Evolutionary conservation across 768 basidiomycete species (phyloP), one percentile per base, ranked within the genome.

Genomic region (Calocybe cyanea): DNA sequence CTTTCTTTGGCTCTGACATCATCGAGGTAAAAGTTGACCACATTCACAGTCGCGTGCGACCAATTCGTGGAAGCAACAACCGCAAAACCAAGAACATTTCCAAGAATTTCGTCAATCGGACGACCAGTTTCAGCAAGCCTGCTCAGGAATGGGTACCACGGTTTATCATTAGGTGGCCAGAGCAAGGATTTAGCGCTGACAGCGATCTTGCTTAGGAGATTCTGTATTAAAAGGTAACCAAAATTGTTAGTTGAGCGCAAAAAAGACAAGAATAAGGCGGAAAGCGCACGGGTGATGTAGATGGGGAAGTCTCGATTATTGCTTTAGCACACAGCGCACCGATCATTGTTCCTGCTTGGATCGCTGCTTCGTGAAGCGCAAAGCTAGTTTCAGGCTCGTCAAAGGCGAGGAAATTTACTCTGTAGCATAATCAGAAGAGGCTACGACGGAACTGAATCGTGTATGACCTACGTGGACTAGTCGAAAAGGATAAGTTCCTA

Each of bases 1-100:
- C 65, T 59, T 48, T 78, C 73, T 38, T 58, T 58, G 7, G 62
- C 63, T 13, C 63, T 66, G 17, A 54, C 58, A 33, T 71, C 70
- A 33, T 71, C 69, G 19, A 81, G 57, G 58, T 77, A 80, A 61
- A 80, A 78, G 51, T 80, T 70, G 38, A 81, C 57, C 17, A 79
- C 68, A 34, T 76, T 64, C 5, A 71, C 66, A n/a, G 68, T 67
- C 6, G 70, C 72, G 50, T 79, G 75, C 0, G 73, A 70, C 38
- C 67, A 67, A 55, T 70, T 73, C 21, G 75, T 72, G 1, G 70
- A 69, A n/a, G 69, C 67, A 0, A 70, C 67, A 11, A 78, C 68
- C 2, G 73, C 72, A 5, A 80, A 59, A 1, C 75, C 72, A 7
- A 81, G 48, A 7, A 75, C 65, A 23, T 66, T 66, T 9, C 71